A percentile compares a stretch with the other conserved stretches of the same genome.
Conservation (phyloP, 768 basidiomycete species). For the Lenzites betulinus region DNA sequence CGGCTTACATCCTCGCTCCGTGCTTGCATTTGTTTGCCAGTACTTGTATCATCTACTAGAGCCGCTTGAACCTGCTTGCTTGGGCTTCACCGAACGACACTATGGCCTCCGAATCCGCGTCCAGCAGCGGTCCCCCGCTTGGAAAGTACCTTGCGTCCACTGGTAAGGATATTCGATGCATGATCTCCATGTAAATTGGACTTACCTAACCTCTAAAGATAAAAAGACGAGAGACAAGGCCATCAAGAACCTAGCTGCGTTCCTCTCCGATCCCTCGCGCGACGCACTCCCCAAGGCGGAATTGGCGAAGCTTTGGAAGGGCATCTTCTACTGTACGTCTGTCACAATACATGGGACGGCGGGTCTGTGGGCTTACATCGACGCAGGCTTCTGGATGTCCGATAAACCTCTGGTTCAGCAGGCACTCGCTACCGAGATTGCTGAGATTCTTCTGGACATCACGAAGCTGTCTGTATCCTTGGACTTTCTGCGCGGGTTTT, state of each 20-base stretch:
- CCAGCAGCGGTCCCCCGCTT: constrained; percentile 56
- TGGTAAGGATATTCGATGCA: constrained; percentile 46
- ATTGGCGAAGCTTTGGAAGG: constrained; percentile 96
- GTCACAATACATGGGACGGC: background rate
- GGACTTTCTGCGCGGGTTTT: constrained; percentile 85
- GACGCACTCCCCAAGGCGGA: constrained; percentile 69
- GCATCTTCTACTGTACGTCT: constrained; percentile 88
- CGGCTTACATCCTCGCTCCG: background rate
- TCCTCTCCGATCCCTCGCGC: constrained; percentile 68
- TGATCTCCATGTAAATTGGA: constrained; percentile 12
- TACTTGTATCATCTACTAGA: no score
- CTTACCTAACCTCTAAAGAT: constrained; percentile 47
- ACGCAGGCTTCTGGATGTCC: constrained; percentile 97
- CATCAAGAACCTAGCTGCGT: constrained; percentile 72
- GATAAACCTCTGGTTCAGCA: constrained; percentile 98
- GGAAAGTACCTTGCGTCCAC: constrained; percentile 93
- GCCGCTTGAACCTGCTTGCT: background rate
- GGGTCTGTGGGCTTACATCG: background rate
- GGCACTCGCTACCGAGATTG: constrained; percentile 81
- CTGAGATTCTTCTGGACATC: constrained; percentile 77
- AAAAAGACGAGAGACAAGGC: constrained; percentile 93
- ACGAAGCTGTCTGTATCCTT: constrained; percentile 58
- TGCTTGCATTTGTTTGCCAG: background rate
- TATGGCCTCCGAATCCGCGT: constrained; percentile 37
- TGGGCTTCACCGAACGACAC: background rate